These are phyloP conservation scores for Mortierella sp. DNA, from an alignment of 371 early-diverging fungal genomes.

Conservation along the genomic window DNA sequence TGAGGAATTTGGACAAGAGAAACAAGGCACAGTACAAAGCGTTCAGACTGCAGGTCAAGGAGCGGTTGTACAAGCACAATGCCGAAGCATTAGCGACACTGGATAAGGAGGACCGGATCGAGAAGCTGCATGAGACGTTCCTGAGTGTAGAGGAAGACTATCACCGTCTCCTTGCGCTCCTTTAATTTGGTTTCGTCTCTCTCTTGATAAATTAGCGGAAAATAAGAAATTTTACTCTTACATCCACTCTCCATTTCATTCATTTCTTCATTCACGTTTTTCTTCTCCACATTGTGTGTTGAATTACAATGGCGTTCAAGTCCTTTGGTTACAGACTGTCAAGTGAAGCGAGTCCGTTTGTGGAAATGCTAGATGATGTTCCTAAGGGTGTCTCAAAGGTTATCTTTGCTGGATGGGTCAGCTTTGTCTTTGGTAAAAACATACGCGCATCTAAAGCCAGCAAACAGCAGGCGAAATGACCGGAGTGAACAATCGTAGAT, in stretches of 20 bases:
- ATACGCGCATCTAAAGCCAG: too few species aligned
- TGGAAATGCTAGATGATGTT: neutral
- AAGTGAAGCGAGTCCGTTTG: neutral
- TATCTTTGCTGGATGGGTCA: constrained; percentile 37
- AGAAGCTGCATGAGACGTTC: constrained; percentile 84
- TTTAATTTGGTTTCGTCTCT: constrained; percentile 36
- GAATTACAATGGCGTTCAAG: neutral
- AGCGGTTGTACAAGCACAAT: constrained; percentile 85
- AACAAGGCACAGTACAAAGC: constrained; percentile 65
- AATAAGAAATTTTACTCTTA: neutral
- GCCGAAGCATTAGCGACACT: constrained; percentile 63
- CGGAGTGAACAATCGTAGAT: neutral
- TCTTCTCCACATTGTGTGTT: neutral
- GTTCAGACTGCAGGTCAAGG: constrained; percentile 88
- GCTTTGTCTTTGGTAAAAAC: constrained; percentile 19
- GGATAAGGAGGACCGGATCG: constrained; percentile 75
- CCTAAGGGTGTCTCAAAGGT: constrained; percentile 9
- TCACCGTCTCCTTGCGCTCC: constrained; percentile 72
- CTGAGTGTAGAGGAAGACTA: constrained; percentile 85
- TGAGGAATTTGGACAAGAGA: constrained; percentile 69
- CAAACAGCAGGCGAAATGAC: neutral
- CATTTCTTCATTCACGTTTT: neutral
- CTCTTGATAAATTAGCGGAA: neutral
- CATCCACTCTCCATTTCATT: neutral
- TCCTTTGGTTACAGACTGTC: constrained; percentile 4